A percentile compares a stretch with the other conserved stretches of the same genome.
These are phyloP conservation scores for Cyclotella kingstonii DNA, from an alignment of 108 stramenopile genomes.

Conservation along the genomic window DNA sequence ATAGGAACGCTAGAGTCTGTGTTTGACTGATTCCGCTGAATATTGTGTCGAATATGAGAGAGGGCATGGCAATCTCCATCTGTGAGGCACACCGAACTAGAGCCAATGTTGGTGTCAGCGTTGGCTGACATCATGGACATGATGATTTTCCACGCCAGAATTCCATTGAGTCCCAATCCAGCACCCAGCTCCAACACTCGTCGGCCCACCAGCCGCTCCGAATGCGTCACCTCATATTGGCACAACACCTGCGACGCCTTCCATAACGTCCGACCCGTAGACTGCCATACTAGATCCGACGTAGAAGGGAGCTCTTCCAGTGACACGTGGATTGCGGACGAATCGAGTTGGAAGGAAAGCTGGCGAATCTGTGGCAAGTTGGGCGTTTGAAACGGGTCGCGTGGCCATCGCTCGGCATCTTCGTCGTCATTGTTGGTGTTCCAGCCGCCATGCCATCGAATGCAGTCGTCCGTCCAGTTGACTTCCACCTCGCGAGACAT, in stretches of 20 bases:
- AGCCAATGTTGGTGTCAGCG: neutral
- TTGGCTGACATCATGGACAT: neutral
- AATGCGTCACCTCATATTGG: conserved; percentile 53
- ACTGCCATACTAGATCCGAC: conserved; percentile 65
- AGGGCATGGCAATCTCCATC: conserved; percentile 70
- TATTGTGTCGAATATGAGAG: conserved; percentile 45
- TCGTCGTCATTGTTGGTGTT: conserved; percentile 4
- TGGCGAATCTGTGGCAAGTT: too few species aligned
- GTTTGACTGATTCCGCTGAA: conserved; percentile 31
- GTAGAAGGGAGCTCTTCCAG: conserved; percentile 54
- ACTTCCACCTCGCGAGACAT: conserved; percentile 43
- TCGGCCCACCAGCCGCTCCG: conserved; percentile 13
- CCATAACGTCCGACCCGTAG: conserved; percentile 81
- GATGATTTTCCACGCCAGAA: conserved; percentile 48
- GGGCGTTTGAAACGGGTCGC: too few species aligned
- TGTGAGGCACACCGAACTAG: conserved; percentile 40
- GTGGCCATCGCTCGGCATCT: too few species aligned
- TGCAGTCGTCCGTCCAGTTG: conserved; percentile 54
- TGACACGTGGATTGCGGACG: conserved; percentile 43
- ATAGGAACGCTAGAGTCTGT: neutral
- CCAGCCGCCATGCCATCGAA: conserved; percentile 51
- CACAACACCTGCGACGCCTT: conserved; percentile 65
- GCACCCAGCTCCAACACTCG: conserved; percentile 61
- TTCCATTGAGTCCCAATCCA: conserved; percentile 68
- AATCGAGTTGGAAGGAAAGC: too few species aligned